Evolutionary conservation across 2,329 filamentous ascomycete species (phyloP), one percentile per base, ranked within the genome.

Genomic region (Dactylonectria macrodidyma): DNA sequence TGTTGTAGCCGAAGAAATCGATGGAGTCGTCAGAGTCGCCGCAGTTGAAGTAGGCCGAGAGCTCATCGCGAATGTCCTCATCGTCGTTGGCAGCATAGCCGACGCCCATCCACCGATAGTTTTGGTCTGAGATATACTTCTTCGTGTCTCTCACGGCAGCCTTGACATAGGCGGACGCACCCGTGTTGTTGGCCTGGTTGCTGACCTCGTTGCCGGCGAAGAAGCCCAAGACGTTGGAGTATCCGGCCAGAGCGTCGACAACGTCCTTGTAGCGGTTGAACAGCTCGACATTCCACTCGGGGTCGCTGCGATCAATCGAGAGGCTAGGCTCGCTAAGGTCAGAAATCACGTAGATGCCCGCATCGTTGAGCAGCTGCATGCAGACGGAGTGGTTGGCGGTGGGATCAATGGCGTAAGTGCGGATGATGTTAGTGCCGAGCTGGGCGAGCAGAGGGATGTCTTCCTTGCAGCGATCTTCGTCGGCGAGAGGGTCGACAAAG

Each of bases 1-100:
- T 97, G 88, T 99, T 99, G 92, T 98, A 98, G 67, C 96, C 96
- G 93, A 95, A 99, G 88, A 97, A 98, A 83, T 99, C 96, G 73
- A 98, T 97, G 67, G 92, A 78, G 6, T 86, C 84, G 41, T 86
- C 79, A 68, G 89, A 81, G 5, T 77, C 65, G 67, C 95, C 93
- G 80, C 96, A 99, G 88, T 97, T 95, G 86, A 99, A 97, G 89
- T 97, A 99, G 80, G 94, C 86, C 74, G 94, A 93, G 78, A 98
- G 90, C 77, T 94, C 86, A 72, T 87, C 87, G 81, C 96, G 93
- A 76, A 97, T 97, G 22, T 89, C 87, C 46, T 90, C 88, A 81
- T 98, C 95, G 76, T 98, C 96, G 83, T 97, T 96, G 82, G 96
- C 96, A 73, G 96, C 96, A 80, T 99, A 99, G 65, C 95, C 96